Evolutionary conservation across 148 eudicot species (phyloP).

Genomic region (Pouteria glomerata): DNA sequence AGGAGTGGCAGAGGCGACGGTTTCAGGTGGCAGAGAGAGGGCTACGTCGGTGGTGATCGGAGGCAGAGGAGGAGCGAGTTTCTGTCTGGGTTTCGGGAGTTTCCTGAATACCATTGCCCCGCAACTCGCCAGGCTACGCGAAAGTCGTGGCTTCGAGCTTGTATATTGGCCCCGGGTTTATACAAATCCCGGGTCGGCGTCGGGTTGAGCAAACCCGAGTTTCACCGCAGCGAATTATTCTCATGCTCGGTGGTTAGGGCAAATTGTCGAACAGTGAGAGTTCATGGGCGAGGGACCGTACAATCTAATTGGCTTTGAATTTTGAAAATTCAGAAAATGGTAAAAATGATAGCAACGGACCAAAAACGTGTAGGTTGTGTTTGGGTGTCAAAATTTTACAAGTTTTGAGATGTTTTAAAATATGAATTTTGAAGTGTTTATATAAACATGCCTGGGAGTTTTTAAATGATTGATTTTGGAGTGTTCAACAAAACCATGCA

Average conservation of each 20-base stretch:
- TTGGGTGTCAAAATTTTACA: too few relatives aligned
- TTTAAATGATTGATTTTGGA: too few relatives aligned
- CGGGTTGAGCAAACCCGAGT: background rate
- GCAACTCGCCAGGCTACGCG: too few relatives aligned
- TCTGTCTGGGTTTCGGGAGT: slow-evolving; percentile 18
- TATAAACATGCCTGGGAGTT: too few relatives aligned
- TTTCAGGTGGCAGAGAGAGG: background rate
- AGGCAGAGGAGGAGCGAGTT: background rate
- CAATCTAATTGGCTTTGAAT: background rate
- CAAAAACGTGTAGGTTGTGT: too few relatives aligned
- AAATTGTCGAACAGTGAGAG: slow-evolving; percentile 3
- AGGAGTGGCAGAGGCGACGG: background rate
- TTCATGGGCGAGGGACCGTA: background rate
- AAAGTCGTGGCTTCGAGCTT: background rate
- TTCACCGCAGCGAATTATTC: background rate
- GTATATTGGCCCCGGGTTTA: too few relatives aligned
- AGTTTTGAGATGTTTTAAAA: too few relatives aligned
- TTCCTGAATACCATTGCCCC: slow-evolving; percentile 24
- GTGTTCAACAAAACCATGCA: too few relatives aligned
- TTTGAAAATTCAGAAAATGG: too few relatives aligned
- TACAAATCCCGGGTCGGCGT: background rate
- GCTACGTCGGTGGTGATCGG: too few relatives aligned
- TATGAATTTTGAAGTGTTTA: too few relatives aligned
- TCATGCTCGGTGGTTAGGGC: background rate
- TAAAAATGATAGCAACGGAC: too few relatives aligned